Base-by-base conservation (phyloP, 257 asterid genomes). In the Paraleonurus japonicus region DNA sequence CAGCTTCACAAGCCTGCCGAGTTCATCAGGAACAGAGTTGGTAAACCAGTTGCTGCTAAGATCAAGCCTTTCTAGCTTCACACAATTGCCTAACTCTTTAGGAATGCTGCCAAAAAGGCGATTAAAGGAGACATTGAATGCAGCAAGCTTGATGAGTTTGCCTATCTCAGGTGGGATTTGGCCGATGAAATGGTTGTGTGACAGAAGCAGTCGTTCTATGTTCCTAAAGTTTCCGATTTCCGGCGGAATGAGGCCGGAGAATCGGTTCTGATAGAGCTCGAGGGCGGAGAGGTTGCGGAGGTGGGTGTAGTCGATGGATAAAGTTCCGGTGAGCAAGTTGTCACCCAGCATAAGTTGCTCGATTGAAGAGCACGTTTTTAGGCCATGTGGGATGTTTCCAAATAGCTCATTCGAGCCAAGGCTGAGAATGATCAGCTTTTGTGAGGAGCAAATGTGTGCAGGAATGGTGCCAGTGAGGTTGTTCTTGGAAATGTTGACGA, bases 261-360 rank as follows among this genome's bases (percentile, higher is more conserved):
- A 89, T 37, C 84, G 79, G 72, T 92, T 92, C 16, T 79, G 87
- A 50, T 81, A 62, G 23, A 92, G 95, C 81, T 92, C 98, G 17
- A 92, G 89, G 5, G 95, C 94, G 1, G 98, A 85, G 65, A 92
- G 94, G 78, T 88, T 89, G 65, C 69, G 84, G 59, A 92, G 96
- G 35, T 78, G 83, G 20, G 89, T 80, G 23, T 87, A 80, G 66
- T 92, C 87, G 5, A 85, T 53, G 1, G 98, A 88, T 30, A 92
- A 83, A 78, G 86, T 88, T 22, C 98, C 98, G 0, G 95, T 88
- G 23, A 92, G 90, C 13, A 83, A 85, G 74, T 92, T 92, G 64
- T 85, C 95, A 30, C 98, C 96, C 73, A 92, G 32, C 98, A 92
- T 89, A 22, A 92, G 81, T 70, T 81, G 92, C 76, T 87, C 92